phyloP scores from a whole-genome alignment of 2,329 filamentous ascomycete genomes.

The Fusarium fracticaudum region DNA sequence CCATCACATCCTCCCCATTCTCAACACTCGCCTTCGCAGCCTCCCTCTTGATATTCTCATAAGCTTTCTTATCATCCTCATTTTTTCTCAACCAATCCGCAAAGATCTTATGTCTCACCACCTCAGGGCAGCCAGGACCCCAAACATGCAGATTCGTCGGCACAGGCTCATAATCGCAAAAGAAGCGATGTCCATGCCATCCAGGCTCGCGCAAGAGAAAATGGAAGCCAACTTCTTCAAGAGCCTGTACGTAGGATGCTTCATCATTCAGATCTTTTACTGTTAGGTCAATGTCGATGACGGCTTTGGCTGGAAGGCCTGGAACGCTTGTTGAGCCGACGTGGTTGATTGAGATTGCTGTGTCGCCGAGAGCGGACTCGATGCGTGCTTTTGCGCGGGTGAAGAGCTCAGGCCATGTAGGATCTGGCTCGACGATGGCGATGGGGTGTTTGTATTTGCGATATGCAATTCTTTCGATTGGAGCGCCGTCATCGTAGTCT shows the following conservation, averaged over 20 bases:
- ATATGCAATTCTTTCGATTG: slow-evolving; percentile 17
- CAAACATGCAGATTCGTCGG: slow-evolving; percentile 60
- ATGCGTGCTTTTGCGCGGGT: slow-evolving; percentile 47
- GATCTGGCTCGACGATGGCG: slow-evolving; percentile 50
- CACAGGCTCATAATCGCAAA: slow-evolving; percentile 48
- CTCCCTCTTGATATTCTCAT: slow-evolving; percentile 35
- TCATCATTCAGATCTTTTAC: slow-evolving; percentile 54
- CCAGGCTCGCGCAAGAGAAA: slow-evolving; percentile 54
- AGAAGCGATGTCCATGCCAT: slow-evolving; percentile 61
- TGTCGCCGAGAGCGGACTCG: slow-evolving; percentile 46
- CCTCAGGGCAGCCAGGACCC: slow-evolving; percentile 54
- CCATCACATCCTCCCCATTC: slow-evolving; percentile 44
- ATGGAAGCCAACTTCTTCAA: slow-evolving; percentile 56
- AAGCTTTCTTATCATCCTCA: slow-evolving; percentile 51
- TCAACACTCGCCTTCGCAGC: slow-evolving; percentile 6
- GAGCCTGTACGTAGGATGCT: slow-evolving; percentile 52
- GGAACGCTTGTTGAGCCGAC: slow-evolving; percentile 62
- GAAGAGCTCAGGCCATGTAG: slow-evolving; percentile 50
- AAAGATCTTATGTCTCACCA: slow-evolving; percentile 55
- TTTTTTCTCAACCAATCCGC: slow-evolving; percentile 54
- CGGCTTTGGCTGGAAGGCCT: slow-evolving; percentile 58
- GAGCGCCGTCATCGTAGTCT: too few species aligned
- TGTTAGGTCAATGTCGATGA: slow-evolving; percentile 63
- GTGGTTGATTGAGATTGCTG: slow-evolving; percentile 54
- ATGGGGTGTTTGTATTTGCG: slow-evolving; percentile 40